These are phyloP conservation scores for Creolimax fragrantissima DNA, from an alignment of 78 protist genomes.

Conservation along the genomic window DNA sequence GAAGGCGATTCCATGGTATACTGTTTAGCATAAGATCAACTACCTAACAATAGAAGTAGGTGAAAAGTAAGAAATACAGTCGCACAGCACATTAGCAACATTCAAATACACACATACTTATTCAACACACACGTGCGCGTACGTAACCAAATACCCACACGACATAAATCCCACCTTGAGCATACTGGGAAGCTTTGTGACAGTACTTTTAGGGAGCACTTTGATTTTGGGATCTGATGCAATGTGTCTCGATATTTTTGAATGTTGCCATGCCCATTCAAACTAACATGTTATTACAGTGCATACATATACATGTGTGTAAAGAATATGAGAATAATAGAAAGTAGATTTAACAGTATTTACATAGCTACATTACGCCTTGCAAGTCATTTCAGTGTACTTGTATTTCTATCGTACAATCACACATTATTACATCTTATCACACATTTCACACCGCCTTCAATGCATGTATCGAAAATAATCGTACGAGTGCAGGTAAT, in stretches of 20 bases:
- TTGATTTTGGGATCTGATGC: neutral
- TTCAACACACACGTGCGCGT: neutral
- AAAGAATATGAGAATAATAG: neutral
- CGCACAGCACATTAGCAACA: neutral
- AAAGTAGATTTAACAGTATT: too few species aligned
- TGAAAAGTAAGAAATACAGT: neutral
- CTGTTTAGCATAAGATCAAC: neutral
- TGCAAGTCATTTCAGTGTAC: neutral
- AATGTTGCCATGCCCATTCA: conserved; percentile 4
- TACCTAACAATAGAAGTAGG: neutral
- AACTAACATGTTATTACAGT: neutral
- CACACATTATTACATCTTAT: neutral
- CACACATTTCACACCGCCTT: neutral
- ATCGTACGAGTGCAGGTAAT: too few species aligned
- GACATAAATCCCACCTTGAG: neutral
- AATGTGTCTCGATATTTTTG: neutral
- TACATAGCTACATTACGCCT: too few species aligned
- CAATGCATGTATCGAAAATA: neutral
- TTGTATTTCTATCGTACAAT: neutral
- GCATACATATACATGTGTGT: neutral
- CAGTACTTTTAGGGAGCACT: neutral
- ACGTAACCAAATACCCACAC: neutral
- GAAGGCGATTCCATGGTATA: neutral
- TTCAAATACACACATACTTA: neutral
- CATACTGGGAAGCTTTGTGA: neutral